Conservation (phyloP, 306 rosid species). For the Cucurbita maxima region DNA sequence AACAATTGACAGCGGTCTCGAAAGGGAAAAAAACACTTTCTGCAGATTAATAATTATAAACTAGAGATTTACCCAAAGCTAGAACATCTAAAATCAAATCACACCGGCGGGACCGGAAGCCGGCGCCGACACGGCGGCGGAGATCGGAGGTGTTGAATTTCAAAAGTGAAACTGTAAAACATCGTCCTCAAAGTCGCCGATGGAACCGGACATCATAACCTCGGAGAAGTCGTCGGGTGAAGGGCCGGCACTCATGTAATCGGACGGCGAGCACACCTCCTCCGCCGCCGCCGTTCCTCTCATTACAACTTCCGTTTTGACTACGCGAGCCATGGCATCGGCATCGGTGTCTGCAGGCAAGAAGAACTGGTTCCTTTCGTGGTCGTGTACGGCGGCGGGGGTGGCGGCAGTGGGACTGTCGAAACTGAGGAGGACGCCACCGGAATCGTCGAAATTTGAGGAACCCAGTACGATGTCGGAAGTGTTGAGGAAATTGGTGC, state of each 20-base stretch:
- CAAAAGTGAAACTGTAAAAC: neutral
- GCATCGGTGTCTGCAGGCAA: slow-evolving; percentile 1
- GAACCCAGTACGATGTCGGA: slow-evolving; percentile 36
- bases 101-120: too few species aligned
- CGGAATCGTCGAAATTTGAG: slow-evolving; percentile 11
- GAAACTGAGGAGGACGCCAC: slow-evolving; percentile 21
- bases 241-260: neutral
- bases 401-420: slow-evolving; percentile 8
- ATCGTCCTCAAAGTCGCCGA: neutral
- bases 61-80: neutral
- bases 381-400: neutral
- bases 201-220: neutral
- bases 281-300: neutral
- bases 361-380: neutral
- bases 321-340: too few species aligned
- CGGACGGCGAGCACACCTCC: neutral
- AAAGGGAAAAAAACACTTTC: neutral
- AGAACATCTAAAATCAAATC: too few species aligned
- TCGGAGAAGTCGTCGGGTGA: neutral
- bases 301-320: neutral
- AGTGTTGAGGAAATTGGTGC: slow-evolving; percentile 17
- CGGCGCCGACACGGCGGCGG: too few species aligned
- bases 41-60: neutral
- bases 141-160: too few species aligned
- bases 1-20: neutral